phyloP scores from a whole-genome alignment of 179 eudicot species.

The Sideroxylon spinosum region DNA sequence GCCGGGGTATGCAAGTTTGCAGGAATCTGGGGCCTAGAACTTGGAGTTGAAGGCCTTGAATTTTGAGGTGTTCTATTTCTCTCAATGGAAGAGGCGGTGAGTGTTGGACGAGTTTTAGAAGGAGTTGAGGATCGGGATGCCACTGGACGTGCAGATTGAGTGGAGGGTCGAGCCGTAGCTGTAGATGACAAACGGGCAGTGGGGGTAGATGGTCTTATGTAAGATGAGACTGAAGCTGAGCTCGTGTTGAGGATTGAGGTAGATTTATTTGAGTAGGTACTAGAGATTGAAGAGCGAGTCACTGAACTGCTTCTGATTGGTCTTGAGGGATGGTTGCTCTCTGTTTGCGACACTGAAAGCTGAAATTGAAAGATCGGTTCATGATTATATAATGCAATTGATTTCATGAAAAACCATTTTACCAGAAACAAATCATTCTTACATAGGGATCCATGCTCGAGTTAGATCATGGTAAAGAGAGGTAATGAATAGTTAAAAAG shows the following conservation, averaged over 20 bases:
- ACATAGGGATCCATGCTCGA: not conserved
- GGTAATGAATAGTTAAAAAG: not conserved
- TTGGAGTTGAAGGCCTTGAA: slow-evolving; percentile 93
- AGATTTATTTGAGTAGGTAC: slow-evolving; percentile 58
- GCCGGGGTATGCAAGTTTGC: slow-evolving; percentile 48
- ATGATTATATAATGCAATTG: not conserved
- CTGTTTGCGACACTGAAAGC: slow-evolving; percentile 73
- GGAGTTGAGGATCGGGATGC: slow-evolving; percentile 81
- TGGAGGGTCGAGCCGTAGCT: slow-evolving; percentile 64
- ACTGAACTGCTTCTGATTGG: slow-evolving; percentile 86
- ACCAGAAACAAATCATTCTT: not conserved
- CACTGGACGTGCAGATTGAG: slow-evolving; percentile 72
- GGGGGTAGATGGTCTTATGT: slow-evolving; percentile 86
- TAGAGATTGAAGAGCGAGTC: slow-evolving; percentile 76
- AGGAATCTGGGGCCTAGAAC: slow-evolving; percentile 64
- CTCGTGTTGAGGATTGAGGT: slow-evolving; percentile 80
- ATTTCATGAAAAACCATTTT: not conserved
- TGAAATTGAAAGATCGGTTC: slow-evolving; percentile 30
- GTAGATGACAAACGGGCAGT: slow-evolving; percentile 64
- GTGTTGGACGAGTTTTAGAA: slow-evolving; percentile 55
- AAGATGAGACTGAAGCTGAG: slow-evolving; percentile 91
- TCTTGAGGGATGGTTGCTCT: slow-evolving; percentile 54
- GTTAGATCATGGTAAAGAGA: not conserved
- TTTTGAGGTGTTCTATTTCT: slow-evolving; percentile 51
- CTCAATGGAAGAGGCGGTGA: slow-evolving; percentile 49